Evolutionary conservation across 768 basidiomycete species (phyloP).

Genomic region (Termitomyces titanicus): DNA sequence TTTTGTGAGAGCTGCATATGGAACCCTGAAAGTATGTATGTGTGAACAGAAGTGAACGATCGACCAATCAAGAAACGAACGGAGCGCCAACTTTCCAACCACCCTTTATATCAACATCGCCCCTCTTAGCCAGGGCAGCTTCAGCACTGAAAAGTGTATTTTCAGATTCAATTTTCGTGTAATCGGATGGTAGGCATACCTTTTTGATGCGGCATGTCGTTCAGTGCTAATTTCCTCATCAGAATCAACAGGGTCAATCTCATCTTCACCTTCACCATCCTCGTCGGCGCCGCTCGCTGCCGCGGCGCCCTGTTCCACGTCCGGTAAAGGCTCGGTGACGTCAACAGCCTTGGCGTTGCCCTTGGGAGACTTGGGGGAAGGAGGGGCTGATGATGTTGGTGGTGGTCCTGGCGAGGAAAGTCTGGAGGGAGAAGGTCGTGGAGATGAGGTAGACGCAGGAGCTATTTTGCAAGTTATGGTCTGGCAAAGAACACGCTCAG

Average conservation of each 20-base stretch:
- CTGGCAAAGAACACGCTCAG: neutral
- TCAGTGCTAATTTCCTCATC: conserved; percentile 28
- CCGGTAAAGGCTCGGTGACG: conserved; percentile 26
- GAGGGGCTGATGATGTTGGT: neutral
- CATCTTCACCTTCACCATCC: conserved; percentile 31
- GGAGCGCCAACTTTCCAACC: conserved; percentile 84
- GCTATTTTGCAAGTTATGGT: neutral
- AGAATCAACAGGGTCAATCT: conserved; percentile 24
- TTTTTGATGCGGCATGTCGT: conserved; percentile 53
- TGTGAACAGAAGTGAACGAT: neutral
- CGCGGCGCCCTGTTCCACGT: conserved; percentile 19
- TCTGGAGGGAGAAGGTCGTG: conserved; percentile 13
- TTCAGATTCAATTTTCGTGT: neutral
- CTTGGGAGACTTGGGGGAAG: conserved; percentile 12
- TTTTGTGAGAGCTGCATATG: conserved; percentile 89
- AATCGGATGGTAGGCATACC: conserved; percentile 32
- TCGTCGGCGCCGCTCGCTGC: conserved; percentile 21
- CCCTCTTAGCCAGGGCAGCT: conserved; percentile 52
- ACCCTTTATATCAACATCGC: conserved; percentile 73
- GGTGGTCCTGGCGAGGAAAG: conserved; percentile 11
- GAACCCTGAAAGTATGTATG: conserved; percentile 54
- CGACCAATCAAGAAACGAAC: conserved; percentile 43
- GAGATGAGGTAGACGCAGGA: neutral
- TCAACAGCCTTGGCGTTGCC: conserved; percentile 21
- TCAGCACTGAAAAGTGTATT: conserved; percentile 48